Evolutionary conservation across 2,329 filamentous ascomycete species (phyloP).

Genomic region (Claviceps pazoutovae): DNA sequence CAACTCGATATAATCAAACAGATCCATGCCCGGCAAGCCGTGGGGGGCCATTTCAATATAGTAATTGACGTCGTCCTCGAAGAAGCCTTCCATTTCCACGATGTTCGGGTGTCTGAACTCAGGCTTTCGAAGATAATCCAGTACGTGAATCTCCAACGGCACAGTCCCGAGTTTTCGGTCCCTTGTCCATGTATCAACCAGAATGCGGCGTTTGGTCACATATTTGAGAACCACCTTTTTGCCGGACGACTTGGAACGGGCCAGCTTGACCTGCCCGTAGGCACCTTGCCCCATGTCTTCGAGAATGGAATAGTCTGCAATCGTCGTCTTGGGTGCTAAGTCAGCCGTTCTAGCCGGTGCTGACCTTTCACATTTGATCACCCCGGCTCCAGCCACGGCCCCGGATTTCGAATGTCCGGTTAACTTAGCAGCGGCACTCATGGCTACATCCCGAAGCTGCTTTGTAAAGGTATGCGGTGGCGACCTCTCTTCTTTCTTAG

Average conservation of each 20-base stretch:
- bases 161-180: slow-evolving; percentile 89
- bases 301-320: slow-evolving; percentile 79
- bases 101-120: slow-evolving; percentile 54
- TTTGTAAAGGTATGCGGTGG: slow-evolving; percentile 36
- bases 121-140: slow-evolving; percentile 78
- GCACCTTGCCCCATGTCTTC: slow-evolving; percentile 98
- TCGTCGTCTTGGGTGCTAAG: slow-evolving; percentile 56
- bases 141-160: slow-evolving; percentile 88
- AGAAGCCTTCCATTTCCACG: slow-evolving; percentile 60
- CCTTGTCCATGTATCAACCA: slow-evolving; percentile 96
- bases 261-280: slow-evolving; percentile 94
- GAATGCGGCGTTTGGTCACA: slow-evolving; percentile 88
- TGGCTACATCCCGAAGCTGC: slow-evolving; percentile 43
- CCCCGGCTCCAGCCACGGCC: slow-evolving; percentile 4
- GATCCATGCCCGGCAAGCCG: slow-evolving; percentile 89
- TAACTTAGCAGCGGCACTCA: slow-evolving; percentile 39
- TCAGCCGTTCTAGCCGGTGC: slow-evolving; percentile 22
- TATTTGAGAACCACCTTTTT: slow-evolving; percentile 94
- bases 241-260: slow-evolving; percentile 64
- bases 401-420: slow-evolving; percentile 25
- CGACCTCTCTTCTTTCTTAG: slow-evolving; percentile 25
- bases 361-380: slow-evolving; percentile 18
- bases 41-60: slow-evolving; percentile 98
- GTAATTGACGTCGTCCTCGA: slow-evolving; percentile 78
- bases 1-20: slow-evolving; percentile 97